These are phyloP conservation scores for Sungouiella thailandica DNA, from an alignment of 805 yeast species.

Conservation along the genomic window DNA sequence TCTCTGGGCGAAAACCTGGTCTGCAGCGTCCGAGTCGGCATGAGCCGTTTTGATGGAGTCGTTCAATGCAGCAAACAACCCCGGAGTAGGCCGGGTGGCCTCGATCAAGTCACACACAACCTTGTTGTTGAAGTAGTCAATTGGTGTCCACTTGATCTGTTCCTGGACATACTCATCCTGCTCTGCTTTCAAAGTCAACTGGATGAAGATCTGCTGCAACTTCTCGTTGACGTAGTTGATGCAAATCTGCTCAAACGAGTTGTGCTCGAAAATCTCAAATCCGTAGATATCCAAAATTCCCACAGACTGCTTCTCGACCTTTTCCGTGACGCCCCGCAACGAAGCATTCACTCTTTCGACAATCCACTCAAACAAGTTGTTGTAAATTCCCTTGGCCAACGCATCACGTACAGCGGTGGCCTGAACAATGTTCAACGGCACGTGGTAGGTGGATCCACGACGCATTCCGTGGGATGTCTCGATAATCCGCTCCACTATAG, in stretches of 20 bases:
- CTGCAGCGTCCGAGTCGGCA: conserved; percentile 95
- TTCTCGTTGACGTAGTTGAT: conserved; percentile 95
- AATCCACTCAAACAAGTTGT: conserved; percentile 93
- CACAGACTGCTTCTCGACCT: conserved; percentile 53
- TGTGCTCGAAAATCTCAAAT: conserved; percentile 91
- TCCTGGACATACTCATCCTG: conserved; percentile 97
- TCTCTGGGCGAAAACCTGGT: conserved; percentile 91
- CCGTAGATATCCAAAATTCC: conserved; percentile 96
- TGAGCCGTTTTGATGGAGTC: conserved; percentile 98
- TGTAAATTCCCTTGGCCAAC: conserved; percentile 89
- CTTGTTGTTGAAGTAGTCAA: conserved; percentile 91
- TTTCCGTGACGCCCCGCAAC: conserved; percentile 42
- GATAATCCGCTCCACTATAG: conserved; percentile 75
- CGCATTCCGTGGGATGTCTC: conserved; percentile 87
- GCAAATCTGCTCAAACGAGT: conserved; percentile 92
- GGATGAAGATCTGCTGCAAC: conserved; percentile 93
- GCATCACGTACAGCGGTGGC: conserved; percentile 96
- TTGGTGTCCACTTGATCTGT: conserved; percentile 96
- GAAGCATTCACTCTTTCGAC: conserved; percentile 86
- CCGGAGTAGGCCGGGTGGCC: conserved; percentile 84
- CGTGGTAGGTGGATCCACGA: conserved; percentile 91
- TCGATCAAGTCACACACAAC: conserved; percentile 96
- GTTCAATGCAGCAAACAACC: conserved; percentile 91
- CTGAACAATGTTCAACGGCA: conserved; percentile 86
- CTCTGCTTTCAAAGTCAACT: conserved; percentile 91